Percentiles rank a stretch among this genome's conserved stretches.
Evolutionary conservation across 768 basidiomycete species (phyloP).

Genomic region (Ramaria sp.): DNA sequence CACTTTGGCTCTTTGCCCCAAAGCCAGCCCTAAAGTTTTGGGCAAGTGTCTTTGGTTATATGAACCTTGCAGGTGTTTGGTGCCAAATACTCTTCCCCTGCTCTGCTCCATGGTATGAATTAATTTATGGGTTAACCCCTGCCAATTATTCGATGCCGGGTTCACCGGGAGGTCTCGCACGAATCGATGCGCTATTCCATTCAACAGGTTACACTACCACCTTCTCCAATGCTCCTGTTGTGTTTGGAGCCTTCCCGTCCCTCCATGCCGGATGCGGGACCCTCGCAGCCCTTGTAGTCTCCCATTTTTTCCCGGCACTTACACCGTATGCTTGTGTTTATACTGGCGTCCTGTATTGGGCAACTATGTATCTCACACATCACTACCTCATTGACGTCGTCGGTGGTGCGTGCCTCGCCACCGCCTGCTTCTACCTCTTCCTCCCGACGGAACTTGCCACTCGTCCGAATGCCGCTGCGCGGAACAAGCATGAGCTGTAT

Average conservation of each 20-base stretch:
- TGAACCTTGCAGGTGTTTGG: slow-evolving; percentile 84
- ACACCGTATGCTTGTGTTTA: slow-evolving; percentile 70
- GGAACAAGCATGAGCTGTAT: slow-evolving; percentile 67
- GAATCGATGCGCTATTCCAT: slow-evolving; percentile 85
- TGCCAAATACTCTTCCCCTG: slow-evolving; percentile 86
- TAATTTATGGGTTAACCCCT: slow-evolving; percentile 92
- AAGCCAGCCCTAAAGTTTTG: slow-evolving; percentile 74
- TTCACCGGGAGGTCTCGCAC: slow-evolving; percentile 83
- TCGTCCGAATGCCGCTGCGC: slow-evolving; percentile 25
- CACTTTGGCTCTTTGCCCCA: slow-evolving; percentile 84
- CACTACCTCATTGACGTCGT: slow-evolving; percentile 99
- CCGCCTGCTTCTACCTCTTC: slow-evolving; percentile 77
- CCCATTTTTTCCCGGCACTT: slow-evolving; percentile 84
- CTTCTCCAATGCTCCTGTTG: slow-evolving; percentile 82
- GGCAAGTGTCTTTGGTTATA: slow-evolving; percentile 82
- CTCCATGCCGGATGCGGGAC: slow-evolving; percentile 88
- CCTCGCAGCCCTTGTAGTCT: slow-evolving; percentile 84
- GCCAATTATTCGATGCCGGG: slow-evolving; percentile 89
- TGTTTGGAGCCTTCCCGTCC: slow-evolving; percentile 95
- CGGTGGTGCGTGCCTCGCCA: slow-evolving; percentile 84
- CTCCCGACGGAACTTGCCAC: slow-evolving; percentile 68
- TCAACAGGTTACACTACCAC: slow-evolving; percentile 61
- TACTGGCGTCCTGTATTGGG: slow-evolving; percentile 85
- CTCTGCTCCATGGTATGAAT: slow-evolving; percentile 95
- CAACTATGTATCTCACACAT: slow-evolving; percentile 97